A percentile compares a stretch with the other conserved stretches of the same genome.
phyloP scores from a whole-genome alignment of 2,329 filamentous ascomycete species.

The Neurospora sp. region DNA sequence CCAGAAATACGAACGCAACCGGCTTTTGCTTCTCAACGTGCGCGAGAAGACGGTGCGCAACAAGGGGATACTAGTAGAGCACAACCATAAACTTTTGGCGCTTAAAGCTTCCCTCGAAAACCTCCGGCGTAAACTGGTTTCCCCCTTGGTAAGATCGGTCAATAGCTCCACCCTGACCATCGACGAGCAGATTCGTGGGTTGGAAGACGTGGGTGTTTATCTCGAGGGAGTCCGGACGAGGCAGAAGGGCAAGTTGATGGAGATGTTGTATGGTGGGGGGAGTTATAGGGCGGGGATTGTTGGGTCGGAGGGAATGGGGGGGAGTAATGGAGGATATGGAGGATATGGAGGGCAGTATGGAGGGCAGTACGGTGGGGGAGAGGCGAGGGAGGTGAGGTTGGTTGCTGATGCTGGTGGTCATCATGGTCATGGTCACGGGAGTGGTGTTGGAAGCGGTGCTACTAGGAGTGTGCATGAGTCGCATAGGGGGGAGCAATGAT shows the following conservation, averaged over 20 bases:
- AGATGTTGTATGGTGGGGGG: constrained; percentile 59
- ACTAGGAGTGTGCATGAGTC: background rate
- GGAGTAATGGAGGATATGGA: background rate
- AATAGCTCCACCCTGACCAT: constrained; percentile 64
- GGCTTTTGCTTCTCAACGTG: constrained; percentile 66
- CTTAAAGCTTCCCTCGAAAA: constrained; percentile 81
- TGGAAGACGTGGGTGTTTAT: constrained; percentile 72
- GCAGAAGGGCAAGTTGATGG: constrained; percentile 77
- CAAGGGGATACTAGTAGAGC: constrained; percentile 76
- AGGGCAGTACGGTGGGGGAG: background rate
- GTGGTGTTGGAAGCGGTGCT: background rate
- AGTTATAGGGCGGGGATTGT: background rate
- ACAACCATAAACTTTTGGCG: constrained; percentile 73
- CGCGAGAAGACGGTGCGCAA: constrained; percentile 77
- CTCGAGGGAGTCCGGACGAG: constrained; percentile 64
- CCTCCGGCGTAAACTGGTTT: constrained; percentile 74
- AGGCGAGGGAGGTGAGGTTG: background rate
- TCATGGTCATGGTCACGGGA: background rate
- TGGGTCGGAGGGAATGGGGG: constrained; percentile 2
- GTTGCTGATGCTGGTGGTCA: background rate
- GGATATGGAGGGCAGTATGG: background rate
- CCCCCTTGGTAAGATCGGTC: constrained; percentile 65
- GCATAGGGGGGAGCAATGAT: background rate
- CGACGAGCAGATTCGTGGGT: constrained; percentile 74
- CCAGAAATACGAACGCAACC: constrained; percentile 90